Conservation (phyloP, 371 early-diverging fungal genomes). For the Mortierella sp. region DNA sequence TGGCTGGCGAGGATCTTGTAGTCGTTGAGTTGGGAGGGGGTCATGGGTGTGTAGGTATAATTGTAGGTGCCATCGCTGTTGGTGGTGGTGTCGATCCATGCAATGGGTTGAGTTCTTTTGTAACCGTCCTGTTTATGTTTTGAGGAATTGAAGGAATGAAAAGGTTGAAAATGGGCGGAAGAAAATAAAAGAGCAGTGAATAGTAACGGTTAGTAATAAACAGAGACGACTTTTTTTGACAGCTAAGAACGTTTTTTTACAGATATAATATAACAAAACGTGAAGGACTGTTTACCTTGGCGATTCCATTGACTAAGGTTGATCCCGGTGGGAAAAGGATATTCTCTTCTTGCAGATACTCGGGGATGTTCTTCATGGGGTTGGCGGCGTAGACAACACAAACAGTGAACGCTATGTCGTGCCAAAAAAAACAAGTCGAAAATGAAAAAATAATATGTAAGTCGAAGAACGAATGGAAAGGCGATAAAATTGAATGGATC, state of each 20-base stretch:
- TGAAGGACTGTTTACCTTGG: not conserved
- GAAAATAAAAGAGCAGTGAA: too few relatives aligned
- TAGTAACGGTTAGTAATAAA: too few relatives aligned
- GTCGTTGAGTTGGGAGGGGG: not conserved
- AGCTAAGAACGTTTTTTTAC: too few relatives aligned
- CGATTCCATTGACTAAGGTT: not conserved
- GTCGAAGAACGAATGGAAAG: not conserved
- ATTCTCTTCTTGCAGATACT: not conserved
- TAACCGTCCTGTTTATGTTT: not conserved
- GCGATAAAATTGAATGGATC: not conserved
- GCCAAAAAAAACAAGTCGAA: too few relatives aligned
- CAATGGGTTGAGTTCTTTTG: not conserved
- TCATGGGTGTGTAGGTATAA: not conserved
- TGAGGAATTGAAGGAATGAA: too few relatives aligned
- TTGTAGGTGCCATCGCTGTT: not conserved
- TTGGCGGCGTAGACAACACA: not conserved
- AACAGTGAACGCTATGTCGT: not conserved
- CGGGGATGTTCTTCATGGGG: not conserved
- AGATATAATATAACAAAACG: not conserved
- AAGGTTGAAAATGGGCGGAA: too few relatives aligned
- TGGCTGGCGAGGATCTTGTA: not conserved
- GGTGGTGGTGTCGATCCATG: not conserved
- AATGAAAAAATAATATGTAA: not conserved
- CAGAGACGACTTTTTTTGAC: too few relatives aligned
- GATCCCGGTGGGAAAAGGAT: not conserved